Base-by-base conservation (phyloP, 257 asterid species). In the Ocimum tenuiflorum region DNA sequence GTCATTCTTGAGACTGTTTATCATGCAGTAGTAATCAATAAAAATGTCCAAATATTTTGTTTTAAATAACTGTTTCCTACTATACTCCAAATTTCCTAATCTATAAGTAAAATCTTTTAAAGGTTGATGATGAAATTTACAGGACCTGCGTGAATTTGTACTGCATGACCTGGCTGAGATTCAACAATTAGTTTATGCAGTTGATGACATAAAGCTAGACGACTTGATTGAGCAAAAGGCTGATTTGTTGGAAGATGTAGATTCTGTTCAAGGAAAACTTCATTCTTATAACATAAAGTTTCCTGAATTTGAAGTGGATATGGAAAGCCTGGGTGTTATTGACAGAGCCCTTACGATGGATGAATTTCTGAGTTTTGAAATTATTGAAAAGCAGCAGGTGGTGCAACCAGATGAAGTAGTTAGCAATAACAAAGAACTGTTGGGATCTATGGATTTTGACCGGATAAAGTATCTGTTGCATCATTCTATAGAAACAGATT, bases 281-380 rank as follows among this genome's bases (percentile, higher is more conserved):
- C 59, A 42, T 56, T 65, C 78, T 73, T 58, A 67, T 58, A 49
- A 38, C 33, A 53, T 54, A 45, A 23, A 62, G 36, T 86, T 92
- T 79, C 95, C 88, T 62, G 86, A 75, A 69, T 80, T 86, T 71
- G 96, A 88, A 80, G 80, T 86, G 66, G 80, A 82, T 31, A 82
- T 75, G 77, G 86, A 83, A 63, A 64, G 80, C 70, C 70, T 82
- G 73, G 81, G 74, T 57, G 71, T 78, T 66, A 72, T 59, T 51
- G 81, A 64, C 38, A 78, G 71, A 61, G 71, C 33, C 51, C 58
- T 61, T 50, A 51, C 47, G 29, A 62, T 68, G 72, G 84, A 82
- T 72, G 85, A 80, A 68, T 60, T 76, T 75, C 73, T 64, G 73
- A 61, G 66, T 54, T 78, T 84, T 62, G 80, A 80, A 59, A 55